These are phyloP conservation scores for Tulasnella sp. DNA, from an alignment of 768 basidiomycete species.

Conservation along the genomic window DNA sequence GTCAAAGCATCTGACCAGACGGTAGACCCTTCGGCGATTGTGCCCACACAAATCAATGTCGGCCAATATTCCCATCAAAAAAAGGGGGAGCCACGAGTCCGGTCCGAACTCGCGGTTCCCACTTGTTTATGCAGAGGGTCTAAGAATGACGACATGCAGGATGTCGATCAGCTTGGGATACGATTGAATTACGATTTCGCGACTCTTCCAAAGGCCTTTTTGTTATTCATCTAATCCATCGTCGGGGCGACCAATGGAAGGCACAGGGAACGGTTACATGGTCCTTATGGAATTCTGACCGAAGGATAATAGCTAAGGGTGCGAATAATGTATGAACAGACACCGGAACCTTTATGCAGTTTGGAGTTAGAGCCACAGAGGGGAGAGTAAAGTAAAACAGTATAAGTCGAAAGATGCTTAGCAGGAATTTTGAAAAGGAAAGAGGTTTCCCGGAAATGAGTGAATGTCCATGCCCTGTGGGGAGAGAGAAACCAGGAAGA, in stretches of 20 bases:
- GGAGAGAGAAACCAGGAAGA: background rate
- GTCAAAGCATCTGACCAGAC: background rate
- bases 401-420: background rate
- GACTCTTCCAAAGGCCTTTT: background rate
- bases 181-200: background rate
- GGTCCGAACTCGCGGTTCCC: slow-evolving; percentile 4
- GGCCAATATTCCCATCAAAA: background rate
- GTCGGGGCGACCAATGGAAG: background rate
- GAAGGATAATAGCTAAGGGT: background rate
- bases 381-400: background rate
- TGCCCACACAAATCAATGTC: background rate
- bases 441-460: background rate
- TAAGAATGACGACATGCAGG: background rate
- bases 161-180: background rate
- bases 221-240: background rate
- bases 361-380: slow-evolving; percentile 12
- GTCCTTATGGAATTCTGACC: background rate
- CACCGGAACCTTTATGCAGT: background rate
- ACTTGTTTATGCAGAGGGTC: background rate
- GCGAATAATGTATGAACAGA: slow-evolving; percentile 10
- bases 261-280: background rate
- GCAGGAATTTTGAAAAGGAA: background rate
- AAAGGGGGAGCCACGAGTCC: background rate
- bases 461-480: slow-evolving; percentile 1
- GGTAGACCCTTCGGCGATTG: background rate